Evolutionary conservation across 2,329 filamentous ascomycete genomes (phyloP), one percentile per base, ranked within the genome.

Genomic region (Teratosphaeria epicoccoides): DNA sequence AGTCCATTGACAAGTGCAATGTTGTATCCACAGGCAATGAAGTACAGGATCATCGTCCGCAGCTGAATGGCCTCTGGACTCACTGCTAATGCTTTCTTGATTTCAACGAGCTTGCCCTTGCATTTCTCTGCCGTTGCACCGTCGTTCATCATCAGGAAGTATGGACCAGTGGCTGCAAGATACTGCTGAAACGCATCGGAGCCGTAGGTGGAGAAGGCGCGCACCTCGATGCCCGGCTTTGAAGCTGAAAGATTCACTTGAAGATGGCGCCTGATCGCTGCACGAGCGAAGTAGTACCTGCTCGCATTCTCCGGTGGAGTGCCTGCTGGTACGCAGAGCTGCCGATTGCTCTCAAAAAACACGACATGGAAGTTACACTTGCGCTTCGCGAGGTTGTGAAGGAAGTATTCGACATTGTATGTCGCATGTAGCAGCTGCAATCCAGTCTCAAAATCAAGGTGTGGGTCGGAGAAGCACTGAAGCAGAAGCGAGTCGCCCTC

Each of bases 401-500:
- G 72, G 57, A 88, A 83, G 6, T 70, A 72, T 65, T 90, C 86
- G 0, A 88, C 79, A 1, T 79, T 76, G 62, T 85, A 84, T 3
- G 82, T 76, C 0, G 83, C 84, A 64, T 88, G 85, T 0, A 89
- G 72, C 6, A 89, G 65, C 65, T 89, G 85, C 52, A 85, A 83
- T 0, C 84, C 85, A 47, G 72, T 74, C 77, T 76, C 60, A 57
- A 86, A 85, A 61, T 88, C 82, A 40, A 89, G 76, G 22, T 76
- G 73, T 10, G 76, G 70, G 57, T 84, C 75, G n/a, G 71, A 69
- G 46, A 88, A 78, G 59, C 78, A 83, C 52, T 85, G 70, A 6
- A 80, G 70, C 10, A 89, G 70, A n/a, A 89, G 66, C 0, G 84
- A 84, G 60, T 90, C 84, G 25, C 85, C 85, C 57, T 89, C 83